phyloP scores from a whole-genome alignment of 2,329 filamentous ascomycete species.

The Bipolaris sorokiniana region DNA sequence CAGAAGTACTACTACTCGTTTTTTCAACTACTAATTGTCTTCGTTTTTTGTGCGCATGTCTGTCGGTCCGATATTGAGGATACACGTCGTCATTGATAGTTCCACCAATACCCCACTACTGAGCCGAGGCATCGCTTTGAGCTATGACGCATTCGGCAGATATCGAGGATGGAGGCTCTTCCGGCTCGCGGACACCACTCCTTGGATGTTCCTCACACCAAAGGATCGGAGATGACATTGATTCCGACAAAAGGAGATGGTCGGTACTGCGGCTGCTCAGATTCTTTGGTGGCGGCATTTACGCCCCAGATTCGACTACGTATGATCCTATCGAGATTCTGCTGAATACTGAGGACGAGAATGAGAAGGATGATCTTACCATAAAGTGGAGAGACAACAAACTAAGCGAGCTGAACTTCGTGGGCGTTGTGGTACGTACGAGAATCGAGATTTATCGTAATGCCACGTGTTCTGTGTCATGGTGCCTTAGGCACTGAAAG shows the following conservation, averaged over 20 bases:
- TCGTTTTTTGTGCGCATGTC: too few species aligned
- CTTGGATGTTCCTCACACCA: constrained; percentile 23
- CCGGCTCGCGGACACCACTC: constrained; percentile 32
- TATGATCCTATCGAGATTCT: constrained; percentile 48
- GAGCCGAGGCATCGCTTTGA: constrained; percentile 1
- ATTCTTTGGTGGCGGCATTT: constrained; percentile 45
- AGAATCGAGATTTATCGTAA: neutral
- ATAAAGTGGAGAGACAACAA: constrained; percentile 50
- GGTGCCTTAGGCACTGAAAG: neutral
- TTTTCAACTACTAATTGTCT: too few species aligned
- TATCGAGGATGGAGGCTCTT: constrained; percentile 23
- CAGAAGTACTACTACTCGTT: neutral
- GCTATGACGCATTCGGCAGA: constrained; percentile 31
- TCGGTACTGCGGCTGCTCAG: constrained; percentile 24
- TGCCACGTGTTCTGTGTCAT: neutral
- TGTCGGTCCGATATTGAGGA: constrained; percentile 6
- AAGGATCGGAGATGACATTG: neutral
- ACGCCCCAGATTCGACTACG: constrained; percentile 41
- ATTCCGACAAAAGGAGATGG: constrained; percentile 11
- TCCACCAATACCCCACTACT: constrained; percentile 1
- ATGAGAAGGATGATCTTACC: constrained; percentile 47
- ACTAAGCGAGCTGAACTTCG: constrained; percentile 51
- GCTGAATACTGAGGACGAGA: constrained; percentile 44
- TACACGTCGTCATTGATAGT: neutral
- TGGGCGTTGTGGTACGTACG: constrained; percentile 50